Evolutionary conservation across 768 basidiomycete genomes (phyloP).

Genomic region (Russula olivacea): DNA sequence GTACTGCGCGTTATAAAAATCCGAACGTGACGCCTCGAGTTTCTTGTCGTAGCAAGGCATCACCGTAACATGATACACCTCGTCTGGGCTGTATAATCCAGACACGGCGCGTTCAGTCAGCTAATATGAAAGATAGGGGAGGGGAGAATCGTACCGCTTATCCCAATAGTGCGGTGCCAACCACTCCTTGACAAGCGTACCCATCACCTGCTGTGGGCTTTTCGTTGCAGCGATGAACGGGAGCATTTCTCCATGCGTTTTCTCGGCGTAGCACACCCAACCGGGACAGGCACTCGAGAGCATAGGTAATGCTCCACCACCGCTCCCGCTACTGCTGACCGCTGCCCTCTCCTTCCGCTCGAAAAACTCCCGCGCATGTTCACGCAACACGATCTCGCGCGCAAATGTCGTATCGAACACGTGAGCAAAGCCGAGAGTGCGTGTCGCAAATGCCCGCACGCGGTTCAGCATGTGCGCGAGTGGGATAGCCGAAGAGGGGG

Average conservation of each 20-base stretch:
- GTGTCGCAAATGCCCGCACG: slow-evolving; percentile 61
- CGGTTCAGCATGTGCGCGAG: slow-evolving; percentile 61
- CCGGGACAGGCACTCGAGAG: slow-evolving; percentile 95
- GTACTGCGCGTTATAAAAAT: slow-evolving; percentile 81
- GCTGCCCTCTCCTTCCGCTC: slow-evolving; percentile 43
- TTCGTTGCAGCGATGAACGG: slow-evolving; percentile 85
- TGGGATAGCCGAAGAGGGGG: slow-evolving; percentile 37
- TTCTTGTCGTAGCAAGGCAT: slow-evolving; percentile 99
- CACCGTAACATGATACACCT: slow-evolving; percentile 93
- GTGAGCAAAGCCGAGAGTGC: slow-evolving; percentile 66
- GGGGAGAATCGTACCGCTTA: slow-evolving; percentile 50
- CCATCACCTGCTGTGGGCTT: slow-evolving; percentile 94
- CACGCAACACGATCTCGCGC: slow-evolving; percentile 74
- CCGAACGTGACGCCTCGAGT: slow-evolving; percentile 90
- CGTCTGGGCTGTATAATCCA: slow-evolving; percentile 52
- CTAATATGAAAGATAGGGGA: neutral
- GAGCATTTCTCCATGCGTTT: slow-evolving; percentile 89
- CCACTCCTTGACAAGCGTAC: slow-evolving; percentile 88
- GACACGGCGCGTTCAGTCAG: neutral
- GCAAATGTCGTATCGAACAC: slow-evolving; percentile 96
- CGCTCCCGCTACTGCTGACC: slow-evolving; percentile 22
- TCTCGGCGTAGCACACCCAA: slow-evolving; percentile 99
- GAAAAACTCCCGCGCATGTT: slow-evolving; percentile 74
- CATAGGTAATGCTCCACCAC: slow-evolving; percentile 62
- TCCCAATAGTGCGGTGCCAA: slow-evolving; percentile 56